phyloP scores from a whole-genome alignment of 2,329 filamentous ascomycete species.

The Fusarium staphyleae region DNA sequence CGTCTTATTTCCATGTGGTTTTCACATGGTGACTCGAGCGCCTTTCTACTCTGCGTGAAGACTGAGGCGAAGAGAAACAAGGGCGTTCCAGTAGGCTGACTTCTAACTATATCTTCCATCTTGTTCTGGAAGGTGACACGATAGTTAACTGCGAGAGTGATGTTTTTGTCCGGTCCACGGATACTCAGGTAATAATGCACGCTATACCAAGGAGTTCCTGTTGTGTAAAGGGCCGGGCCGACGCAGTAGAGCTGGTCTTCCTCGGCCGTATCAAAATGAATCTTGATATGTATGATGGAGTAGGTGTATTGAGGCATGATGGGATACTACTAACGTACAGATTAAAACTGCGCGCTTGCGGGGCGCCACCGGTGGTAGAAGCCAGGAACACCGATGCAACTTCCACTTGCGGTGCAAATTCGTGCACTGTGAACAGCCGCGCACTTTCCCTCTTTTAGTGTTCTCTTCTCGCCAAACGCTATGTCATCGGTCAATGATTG shows the following conservation, averaged over 20 bases:
- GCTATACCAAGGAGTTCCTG: background rate
- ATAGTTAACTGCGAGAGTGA: background rate
- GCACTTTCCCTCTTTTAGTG: background rate
- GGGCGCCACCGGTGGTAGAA: conserved; percentile 26
- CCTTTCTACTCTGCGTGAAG: background rate
- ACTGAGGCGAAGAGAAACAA: too few species aligned
- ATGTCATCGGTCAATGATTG: background rate
- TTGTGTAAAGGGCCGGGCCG: conserved; percentile 24
- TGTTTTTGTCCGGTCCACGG: background rate
- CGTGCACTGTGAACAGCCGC: conserved; percentile 25
- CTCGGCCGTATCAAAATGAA: too few species aligned
- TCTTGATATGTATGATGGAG: too few species aligned
- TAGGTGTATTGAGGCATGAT: too few species aligned
- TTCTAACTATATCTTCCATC: too few species aligned
- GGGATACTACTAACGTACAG: background rate
- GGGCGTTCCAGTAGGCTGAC: too few species aligned
- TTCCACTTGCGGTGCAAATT: conserved; percentile 14
- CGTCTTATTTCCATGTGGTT: conserved; percentile 5
- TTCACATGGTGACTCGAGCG: conserved; percentile 6
- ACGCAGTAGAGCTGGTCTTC: conserved; percentile 15
- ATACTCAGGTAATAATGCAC: too few species aligned
- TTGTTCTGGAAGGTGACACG: background rate
- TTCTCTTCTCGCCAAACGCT: background rate
- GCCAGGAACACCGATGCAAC: conserved; percentile 25
- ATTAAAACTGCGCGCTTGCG: conserved; percentile 6